Evolutionary conservation across 2,329 filamentous ascomycete species (phyloP).

Genomic region (Botrytis byssoidea): DNA sequence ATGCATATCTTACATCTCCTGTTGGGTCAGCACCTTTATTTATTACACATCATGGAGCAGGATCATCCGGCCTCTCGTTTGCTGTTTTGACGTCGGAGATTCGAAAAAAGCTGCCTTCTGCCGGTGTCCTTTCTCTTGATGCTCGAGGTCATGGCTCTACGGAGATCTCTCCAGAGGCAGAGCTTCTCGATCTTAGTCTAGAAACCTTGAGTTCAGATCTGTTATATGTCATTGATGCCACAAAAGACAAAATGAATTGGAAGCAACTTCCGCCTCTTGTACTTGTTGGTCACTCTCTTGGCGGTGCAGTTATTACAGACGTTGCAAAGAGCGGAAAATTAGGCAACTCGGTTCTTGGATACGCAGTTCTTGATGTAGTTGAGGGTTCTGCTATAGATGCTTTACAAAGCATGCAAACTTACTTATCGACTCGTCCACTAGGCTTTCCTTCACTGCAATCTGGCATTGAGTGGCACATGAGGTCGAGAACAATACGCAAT

Average conservation of each 20-base stretch:
- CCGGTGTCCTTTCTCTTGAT: constrained; percentile 82
- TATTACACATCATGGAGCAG: constrained; percentile 91
- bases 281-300: constrained; percentile 87
- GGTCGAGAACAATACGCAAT: constrained; percentile 84
- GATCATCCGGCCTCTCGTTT: constrained; percentile 90
- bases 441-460: constrained; percentile 75
- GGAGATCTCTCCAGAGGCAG: constrained; percentile 42
- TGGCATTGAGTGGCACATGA: constrained; percentile 91
- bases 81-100: constrained; percentile 77
- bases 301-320: constrained; percentile 86
- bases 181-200: constrained; percentile 66
- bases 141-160: constrained; percentile 84
- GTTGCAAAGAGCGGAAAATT: constrained; percentile 68
- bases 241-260: constrained; percentile 71
- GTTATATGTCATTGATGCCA: constrained; percentile 64
- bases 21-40: constrained; percentile 73
- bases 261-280: constrained; percentile 68
- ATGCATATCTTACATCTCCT: constrained; percentile 86
- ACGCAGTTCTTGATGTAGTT: constrained; percentile 90
- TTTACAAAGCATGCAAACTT: constrained; percentile 88
- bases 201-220: constrained; percentile 72
- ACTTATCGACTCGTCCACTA: constrained; percentile 76
- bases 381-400: constrained; percentile 96
- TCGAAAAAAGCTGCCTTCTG: constrained; percentile 70
- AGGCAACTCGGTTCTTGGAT: constrained; percentile 71